phyloP scores from a whole-genome alignment of 129 eudicot species.

The Helianthus tuberosus region DNA sequence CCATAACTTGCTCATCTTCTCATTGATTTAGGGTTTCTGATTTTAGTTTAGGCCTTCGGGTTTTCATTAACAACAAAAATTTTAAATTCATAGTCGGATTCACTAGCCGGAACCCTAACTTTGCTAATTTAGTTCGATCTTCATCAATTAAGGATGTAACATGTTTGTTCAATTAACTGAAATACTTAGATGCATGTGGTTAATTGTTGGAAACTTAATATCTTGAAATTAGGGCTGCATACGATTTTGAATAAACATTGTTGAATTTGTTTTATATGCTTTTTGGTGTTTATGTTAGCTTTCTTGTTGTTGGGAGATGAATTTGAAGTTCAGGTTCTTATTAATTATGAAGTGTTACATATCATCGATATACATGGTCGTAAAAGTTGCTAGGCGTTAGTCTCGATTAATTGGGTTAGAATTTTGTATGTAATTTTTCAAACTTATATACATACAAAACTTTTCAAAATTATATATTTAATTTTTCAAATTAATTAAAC shows the following conservation, averaged over 20 bases:
- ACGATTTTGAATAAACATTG: neutral
- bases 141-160: neutral
- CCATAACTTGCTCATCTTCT: neutral
- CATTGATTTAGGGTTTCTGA: constrained; percentile 1
- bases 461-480: no score
- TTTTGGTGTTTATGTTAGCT: no score
- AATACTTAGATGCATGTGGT: neutral
- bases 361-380: no score
- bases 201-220: neutral
- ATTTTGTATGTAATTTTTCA: no score
- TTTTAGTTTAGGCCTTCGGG: neutral
- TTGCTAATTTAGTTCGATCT: neutral
- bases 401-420: no score
- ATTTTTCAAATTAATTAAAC: no score
- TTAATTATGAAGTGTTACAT: no score
- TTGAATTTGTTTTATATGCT: neutral
- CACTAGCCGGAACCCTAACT: neutral
- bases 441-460: no score
- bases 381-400: no score
- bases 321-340: no score
- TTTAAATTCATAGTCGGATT: neutral
- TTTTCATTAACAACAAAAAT: neutral
- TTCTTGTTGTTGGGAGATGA: no score
- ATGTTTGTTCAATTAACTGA: neutral
- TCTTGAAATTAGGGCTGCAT: neutral